Conservation (phyloP, 768 basidiomycete genomes). For the Amylocystis lapponica region DNA sequence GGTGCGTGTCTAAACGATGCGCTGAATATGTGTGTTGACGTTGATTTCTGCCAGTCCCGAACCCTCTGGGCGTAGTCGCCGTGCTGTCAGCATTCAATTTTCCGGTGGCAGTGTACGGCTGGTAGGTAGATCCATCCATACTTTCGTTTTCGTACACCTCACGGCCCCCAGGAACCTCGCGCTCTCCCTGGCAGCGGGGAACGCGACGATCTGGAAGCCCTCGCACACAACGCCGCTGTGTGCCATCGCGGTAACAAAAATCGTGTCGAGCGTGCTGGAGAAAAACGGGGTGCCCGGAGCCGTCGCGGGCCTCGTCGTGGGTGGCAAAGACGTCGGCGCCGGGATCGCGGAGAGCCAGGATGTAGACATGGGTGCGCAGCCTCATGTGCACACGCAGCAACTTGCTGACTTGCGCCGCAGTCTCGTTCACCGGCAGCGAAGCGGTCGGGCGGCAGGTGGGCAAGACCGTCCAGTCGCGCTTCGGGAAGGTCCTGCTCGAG, state of each 20-base stretch:
- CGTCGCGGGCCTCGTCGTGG: conserved; percentile 76
- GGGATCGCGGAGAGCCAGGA: conserved; percentile 66
- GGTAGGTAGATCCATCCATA: conserved; percentile 44
- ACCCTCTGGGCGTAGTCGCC: conserved; percentile 71
- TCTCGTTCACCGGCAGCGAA: conserved; percentile 96
- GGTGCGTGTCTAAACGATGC: conserved; percentile 33
- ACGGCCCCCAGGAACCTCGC: conserved; percentile 70
- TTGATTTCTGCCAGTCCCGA: conserved; percentile 88
- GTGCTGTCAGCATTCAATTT: conserved; percentile 95
- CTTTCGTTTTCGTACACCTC: not conserved
- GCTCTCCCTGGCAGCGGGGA: conserved; percentile 83
- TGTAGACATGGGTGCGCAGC: conserved; percentile 67
- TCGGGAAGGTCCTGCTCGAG: conserved; percentile 88
- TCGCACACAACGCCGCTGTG: conserved; percentile 85
- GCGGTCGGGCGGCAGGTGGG: conserved; percentile 82
- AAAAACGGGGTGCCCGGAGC: conserved; percentile 80
- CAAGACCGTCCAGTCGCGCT: conserved; percentile 78
- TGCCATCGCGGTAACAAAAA: conserved; percentile 86
- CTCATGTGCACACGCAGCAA: not conserved
- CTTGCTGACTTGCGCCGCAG: too few relatives aligned
- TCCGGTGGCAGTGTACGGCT: conserved; percentile 90
- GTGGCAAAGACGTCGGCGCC: conserved; percentile 76
- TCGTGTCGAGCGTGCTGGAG: conserved; percentile 77
- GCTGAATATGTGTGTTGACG: not conserved
- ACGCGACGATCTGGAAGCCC: conserved; percentile 95